Base-by-base conservation (phyloP, 2,329 filamentous ascomycete genomes). In the Fusarium succisae region DNA sequence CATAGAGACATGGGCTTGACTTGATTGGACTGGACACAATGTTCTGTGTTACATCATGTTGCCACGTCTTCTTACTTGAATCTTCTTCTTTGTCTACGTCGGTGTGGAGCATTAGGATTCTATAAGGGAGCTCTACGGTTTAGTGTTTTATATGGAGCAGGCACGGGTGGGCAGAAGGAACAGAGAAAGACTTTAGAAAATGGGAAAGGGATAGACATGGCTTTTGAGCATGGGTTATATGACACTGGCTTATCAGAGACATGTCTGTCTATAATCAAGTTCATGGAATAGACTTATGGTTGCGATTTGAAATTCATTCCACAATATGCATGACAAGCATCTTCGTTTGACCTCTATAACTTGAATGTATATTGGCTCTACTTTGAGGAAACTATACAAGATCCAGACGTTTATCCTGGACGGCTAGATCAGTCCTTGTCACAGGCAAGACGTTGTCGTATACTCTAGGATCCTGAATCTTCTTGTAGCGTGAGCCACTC, bases 291-390 rank as follows among this genome's bases (percentile, higher is more conserved):
- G 37, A 50, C 30, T 39, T 38, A 48, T 37, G 53, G 60, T 59
- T 39, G 41, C 41, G 47, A 38, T 70, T 70, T 70, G 67, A 70
- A 70, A 59, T 70, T 70, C 39, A 70, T 41, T 22, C 37, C 48
- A 26, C n/a, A 24, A 48, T 22, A 22, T 30, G 22, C 20, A 38
- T 24, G 39, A 9, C n/a, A 66, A 38, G 8, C 9, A 28, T 32
- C 39, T 63, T 41, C 5, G n/a, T 12, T 47, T 8, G n/a, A 22
- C 20, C n/a, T 54, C 18, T 28, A 14, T 47, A 20, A 22, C 3
- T 43, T 24, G 6, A 24, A 24, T 12, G 18, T 32, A 22, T 4
- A 17, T 12, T 30, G 32, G 6, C 12, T 35, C 17, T 38, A 12
- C 8, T 12, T 18, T n/a, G 32, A 39, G 45, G 13, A 28, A 26